These are phyloP conservation scores for Paramecium caudatum DNA, from an alignment of 73 alveolate species.

Conservation along the genomic window DNA sequence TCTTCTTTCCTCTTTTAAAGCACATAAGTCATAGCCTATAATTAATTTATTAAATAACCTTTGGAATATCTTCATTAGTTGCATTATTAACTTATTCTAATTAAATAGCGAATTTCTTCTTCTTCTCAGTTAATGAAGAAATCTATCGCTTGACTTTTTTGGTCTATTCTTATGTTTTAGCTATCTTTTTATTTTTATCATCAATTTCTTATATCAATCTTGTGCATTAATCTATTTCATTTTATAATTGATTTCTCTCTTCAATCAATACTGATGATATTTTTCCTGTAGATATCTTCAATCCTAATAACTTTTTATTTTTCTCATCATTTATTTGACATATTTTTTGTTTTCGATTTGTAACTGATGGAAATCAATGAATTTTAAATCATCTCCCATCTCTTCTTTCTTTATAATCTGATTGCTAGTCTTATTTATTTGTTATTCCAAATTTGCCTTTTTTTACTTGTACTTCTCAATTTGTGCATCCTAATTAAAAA, in stretches of 20 bases:
- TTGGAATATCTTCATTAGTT: constrained; percentile 68
- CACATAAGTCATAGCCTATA: constrained; percentile 76
- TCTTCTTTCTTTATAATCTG: constrained; percentile 94
- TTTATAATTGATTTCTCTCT: constrained; percentile 59
- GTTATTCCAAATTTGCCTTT: constrained; percentile 84
- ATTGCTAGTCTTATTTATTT: constrained; percentile 88
- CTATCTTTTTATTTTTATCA: constrained; percentile 69
- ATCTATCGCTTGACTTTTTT: constrained; percentile 19
- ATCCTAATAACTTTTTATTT: constrained; percentile 88
- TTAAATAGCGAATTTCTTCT: constrained; percentile 56
- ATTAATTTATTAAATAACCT: not conserved
- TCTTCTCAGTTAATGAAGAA: constrained; percentile 1
- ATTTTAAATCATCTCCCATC: constrained; percentile 96
- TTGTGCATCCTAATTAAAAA: constrained; percentile 79
- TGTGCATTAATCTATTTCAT: constrained; percentile 70
- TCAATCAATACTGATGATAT: constrained; percentile 62
- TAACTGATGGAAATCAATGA: constrained; percentile 95
- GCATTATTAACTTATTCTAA: constrained; percentile 55
- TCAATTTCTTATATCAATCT: constrained; percentile 57
- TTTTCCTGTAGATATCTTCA: constrained; percentile 94
- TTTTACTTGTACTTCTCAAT: constrained; percentile 86
- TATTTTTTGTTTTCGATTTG: constrained; percentile 97
- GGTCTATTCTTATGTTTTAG: constrained; percentile 51
- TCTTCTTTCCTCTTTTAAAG: constrained; percentile 65
- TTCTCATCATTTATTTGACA: constrained; percentile 96